phyloP scores from a whole-genome alignment of 2,329 filamentous ascomycete genomes.

The Fusarium tanahbumbuense region DNA sequence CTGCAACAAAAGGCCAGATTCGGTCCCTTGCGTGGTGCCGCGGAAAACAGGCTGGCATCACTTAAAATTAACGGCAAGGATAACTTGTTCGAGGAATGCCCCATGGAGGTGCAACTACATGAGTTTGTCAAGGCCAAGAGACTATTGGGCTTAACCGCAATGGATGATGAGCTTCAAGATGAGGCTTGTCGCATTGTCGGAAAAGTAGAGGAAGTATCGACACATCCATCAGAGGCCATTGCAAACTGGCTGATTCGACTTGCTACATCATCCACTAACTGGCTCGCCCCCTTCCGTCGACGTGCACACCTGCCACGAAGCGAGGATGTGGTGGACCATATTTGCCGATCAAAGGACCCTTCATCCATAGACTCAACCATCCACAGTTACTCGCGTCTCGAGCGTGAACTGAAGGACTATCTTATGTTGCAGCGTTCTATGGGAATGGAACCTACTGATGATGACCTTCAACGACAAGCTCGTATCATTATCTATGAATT shows the following conservation, averaged over 20 bases:
- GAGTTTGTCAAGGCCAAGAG: conserved; percentile 64
- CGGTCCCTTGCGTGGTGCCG: conserved; percentile 58
- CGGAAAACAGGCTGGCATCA: conserved; percentile 60
- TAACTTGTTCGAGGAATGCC: conserved; percentile 67
- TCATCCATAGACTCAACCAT: conserved; percentile 69
- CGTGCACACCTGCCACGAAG: conserved; percentile 68
- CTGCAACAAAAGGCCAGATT: conserved; percentile 60
- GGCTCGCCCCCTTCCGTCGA: conserved; percentile 67
- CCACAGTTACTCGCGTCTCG: conserved; percentile 67
- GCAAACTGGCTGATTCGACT: conserved; percentile 68
- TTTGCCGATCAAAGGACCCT: conserved; percentile 63
- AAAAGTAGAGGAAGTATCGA: conserved; percentile 65
- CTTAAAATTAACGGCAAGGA: conserved; percentile 69
- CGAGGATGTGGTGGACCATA: conserved; percentile 63
- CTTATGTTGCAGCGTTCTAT: conserved; percentile 57
- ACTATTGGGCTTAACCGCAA: conserved; percentile 68
- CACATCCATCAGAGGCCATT: conserved; percentile 61
- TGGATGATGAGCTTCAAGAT: conserved; percentile 69
- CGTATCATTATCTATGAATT: conserved; percentile 71
- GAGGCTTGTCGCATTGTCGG: conserved; percentile 69
- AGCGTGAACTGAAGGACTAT: conserved; percentile 66
- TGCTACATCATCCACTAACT: conserved; percentile 61
- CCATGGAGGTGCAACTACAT: conserved; percentile 65
- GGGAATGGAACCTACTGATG: conserved; percentile 63
- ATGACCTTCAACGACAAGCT: conserved; percentile 66